Evolutionary conservation across 2,329 filamentous ascomycete genomes (phyloP).

Genomic region (Hypoxylon sp.): DNA sequence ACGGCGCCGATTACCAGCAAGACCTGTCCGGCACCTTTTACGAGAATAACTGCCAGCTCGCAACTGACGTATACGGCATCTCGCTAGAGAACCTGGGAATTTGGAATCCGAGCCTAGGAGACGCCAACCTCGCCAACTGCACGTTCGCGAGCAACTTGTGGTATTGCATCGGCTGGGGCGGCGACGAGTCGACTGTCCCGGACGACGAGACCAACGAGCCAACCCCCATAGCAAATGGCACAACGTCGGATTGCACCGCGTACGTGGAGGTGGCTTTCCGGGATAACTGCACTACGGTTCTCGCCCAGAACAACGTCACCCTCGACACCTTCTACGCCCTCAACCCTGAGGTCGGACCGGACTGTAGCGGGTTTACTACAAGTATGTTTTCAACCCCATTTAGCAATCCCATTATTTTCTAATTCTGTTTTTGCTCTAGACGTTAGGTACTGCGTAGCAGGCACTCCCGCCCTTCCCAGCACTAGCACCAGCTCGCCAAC

Average conservation of each 20-base stretch:
- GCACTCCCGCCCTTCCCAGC: too few species aligned
- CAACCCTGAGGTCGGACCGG: too few species aligned
- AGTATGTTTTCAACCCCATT: too few species aligned
- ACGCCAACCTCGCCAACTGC: background rate
- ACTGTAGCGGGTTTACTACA: too few species aligned
- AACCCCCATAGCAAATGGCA: background rate
- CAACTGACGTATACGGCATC: constrained; percentile 11
- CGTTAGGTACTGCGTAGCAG: too few species aligned
- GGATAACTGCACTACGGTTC: too few species aligned
- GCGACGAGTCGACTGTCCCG: background rate
- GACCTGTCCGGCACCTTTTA: constrained; percentile 27
- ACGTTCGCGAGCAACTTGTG: background rate
- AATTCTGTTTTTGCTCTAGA: too few species aligned
- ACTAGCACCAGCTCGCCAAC: too few species aligned
- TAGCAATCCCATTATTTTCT: too few species aligned
- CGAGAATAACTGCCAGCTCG: constrained; percentile 20
- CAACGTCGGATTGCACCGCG: background rate
- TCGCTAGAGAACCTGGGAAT: constrained; percentile 11
- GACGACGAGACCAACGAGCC: background rate
- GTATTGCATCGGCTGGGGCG: background rate
- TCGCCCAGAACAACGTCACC: too few species aligned
- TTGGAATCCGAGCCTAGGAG: constrained; percentile 19
- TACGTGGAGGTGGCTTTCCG: too few species aligned
- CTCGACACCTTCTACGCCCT: too few species aligned
- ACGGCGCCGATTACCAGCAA: constrained; percentile 35